These are phyloP conservation scores for Colletotrichum limetticola DNA, from an alignment of 2,329 filamentous ascomycete genomes.

Conservation along the genomic window DNA sequence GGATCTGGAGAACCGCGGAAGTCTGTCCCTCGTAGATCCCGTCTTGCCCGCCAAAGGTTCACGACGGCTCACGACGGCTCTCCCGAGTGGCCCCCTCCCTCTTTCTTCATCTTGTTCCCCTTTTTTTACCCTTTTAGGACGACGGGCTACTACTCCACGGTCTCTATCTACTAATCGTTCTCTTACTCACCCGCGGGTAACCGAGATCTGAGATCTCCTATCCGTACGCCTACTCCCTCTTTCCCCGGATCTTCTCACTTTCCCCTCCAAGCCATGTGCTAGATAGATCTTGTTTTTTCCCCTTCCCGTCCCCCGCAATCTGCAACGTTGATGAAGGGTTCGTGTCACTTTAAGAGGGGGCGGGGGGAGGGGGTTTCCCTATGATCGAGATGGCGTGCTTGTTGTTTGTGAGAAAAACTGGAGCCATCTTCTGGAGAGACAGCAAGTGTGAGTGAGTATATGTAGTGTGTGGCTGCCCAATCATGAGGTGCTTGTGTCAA, in stretches of 20 bases:
- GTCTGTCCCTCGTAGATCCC: neutral
- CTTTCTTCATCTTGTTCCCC: neutral
- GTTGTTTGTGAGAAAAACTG: neutral
- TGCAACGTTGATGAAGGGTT: neutral
- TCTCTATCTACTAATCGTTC: neutral
- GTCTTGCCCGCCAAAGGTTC: neutral
- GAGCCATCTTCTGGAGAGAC: neutral
- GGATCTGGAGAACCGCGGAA: neutral
- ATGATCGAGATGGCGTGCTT: neutral
- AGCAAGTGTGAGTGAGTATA: no score
- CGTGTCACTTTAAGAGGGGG: neutral
- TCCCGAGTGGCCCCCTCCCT: neutral
- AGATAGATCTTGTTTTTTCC: no score
- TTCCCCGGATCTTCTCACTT: slow-evolving; percentile 8
- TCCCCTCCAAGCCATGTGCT: neutral
- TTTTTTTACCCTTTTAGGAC: neutral
- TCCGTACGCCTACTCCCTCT: neutral
- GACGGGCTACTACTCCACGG: neutral
- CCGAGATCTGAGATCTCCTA: neutral
- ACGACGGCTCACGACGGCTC: neutral
- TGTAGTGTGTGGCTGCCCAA: no score
- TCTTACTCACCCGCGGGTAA: neutral
- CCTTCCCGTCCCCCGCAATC: slow-evolving; percentile 16
- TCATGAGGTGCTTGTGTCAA: no score
- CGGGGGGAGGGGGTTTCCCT: neutral